Evolutionary conservation across 495 filamentous ascomycete species (phyloP).

Genomic region (Neurospora intermedia): DNA sequence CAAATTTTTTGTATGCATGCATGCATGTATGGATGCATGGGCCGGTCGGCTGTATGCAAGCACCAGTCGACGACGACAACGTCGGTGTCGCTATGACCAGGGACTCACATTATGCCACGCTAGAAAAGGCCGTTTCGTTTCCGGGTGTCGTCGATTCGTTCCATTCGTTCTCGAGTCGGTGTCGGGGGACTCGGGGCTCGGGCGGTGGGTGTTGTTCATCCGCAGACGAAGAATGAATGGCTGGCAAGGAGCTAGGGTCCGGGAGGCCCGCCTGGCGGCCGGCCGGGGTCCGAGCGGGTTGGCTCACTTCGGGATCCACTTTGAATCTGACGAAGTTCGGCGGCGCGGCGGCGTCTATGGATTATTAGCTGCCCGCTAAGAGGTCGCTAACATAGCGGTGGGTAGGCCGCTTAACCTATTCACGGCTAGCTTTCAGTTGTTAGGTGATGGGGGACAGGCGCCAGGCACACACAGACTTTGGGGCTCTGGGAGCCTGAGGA

Average conservation of each 20-base stretch:
- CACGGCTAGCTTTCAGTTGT: background rate
- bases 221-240: background rate
- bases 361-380: background rate
- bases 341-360: background rate
- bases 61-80: background rate
- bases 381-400: background rate
- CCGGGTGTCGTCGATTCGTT: background rate
- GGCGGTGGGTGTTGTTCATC: background rate
- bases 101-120: background rate
- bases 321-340: background rate
- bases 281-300: background rate
- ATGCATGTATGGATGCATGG: background rate
- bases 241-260: background rate
- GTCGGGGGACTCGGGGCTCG: background rate
- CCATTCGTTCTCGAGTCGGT: background rate
- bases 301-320: background rate
- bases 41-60: background rate
- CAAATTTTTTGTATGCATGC: background rate
- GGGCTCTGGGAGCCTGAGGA: background rate
- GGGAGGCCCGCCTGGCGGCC: background rate
- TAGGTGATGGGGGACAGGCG: background rate
- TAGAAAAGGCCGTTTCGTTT: background rate
- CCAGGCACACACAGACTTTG: background rate
- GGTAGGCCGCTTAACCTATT: background rate
- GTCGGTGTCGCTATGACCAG: background rate